A percentile compares a stretch with the other conserved stretches of the same genome.
Evolutionary conservation across 169 alveolate genomes (phyloP).

Genomic region (Plasmodium cynomolgi): DNA sequence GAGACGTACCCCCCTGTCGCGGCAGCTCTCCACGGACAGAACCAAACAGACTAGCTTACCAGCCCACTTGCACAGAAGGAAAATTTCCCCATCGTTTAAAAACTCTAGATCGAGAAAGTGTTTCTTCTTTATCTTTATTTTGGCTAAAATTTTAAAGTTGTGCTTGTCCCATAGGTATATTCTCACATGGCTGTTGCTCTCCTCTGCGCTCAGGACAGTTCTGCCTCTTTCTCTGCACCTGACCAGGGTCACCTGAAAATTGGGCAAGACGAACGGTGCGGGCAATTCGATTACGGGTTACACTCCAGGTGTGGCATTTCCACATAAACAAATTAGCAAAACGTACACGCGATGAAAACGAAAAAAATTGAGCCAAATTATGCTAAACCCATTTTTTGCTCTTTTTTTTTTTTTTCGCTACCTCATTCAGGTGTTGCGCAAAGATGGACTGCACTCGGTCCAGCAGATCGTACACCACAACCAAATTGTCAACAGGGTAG

Average conservation of each 20-base stretch:
- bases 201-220: constrained; percentile 40
- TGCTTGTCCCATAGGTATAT: constrained; percentile 38
- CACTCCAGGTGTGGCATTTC: background rate
- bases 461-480: constrained; percentile 40
- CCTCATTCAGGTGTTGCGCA: constrained; percentile 44
- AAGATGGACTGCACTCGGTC: constrained; percentile 25
- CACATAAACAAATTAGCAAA: background rate
- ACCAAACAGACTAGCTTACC: constrained; percentile 22
- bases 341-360: background rate
- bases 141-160: constrained; percentile 22
- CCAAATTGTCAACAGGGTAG: constrained; percentile 32
- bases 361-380: background rate
- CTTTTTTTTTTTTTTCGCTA: background rate
- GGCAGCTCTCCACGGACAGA: background rate
- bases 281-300: background rate
- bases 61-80: constrained; percentile 22
- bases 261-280: background rate
- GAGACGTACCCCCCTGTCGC: constrained; percentile 2
- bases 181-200: background rate
- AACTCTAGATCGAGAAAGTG: constrained; percentile 25
- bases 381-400: background rate
- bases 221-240: constrained; percentile 33
- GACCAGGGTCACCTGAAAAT: constrained; percentile 39
- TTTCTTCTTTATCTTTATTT: constrained; percentile 43
- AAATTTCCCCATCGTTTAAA: constrained; percentile 24